These are phyloP conservation scores for Tulasnella sp. DNA, from an alignment of 768 basidiomycete species.

Conservation along the genomic window DNA sequence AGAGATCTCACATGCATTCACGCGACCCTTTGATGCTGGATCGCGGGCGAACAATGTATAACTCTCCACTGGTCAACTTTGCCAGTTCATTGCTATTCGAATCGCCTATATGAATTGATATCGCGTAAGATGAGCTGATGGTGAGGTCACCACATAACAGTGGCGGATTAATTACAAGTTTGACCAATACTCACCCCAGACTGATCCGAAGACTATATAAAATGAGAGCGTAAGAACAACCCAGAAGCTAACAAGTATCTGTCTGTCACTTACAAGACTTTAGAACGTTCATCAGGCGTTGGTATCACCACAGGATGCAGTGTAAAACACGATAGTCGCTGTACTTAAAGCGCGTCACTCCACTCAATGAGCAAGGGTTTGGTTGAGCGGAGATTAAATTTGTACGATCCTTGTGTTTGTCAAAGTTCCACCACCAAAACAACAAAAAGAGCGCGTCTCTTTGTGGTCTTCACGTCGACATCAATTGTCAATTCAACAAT, in stretches of 20 bases:
- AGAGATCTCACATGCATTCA: slow-evolving; percentile 97
- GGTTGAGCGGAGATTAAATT: background rate
- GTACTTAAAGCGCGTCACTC: slow-evolving; percentile 22
- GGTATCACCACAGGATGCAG: too few species aligned
- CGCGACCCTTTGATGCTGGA: slow-evolving; percentile 71
- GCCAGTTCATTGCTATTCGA: slow-evolving; percentile 91
- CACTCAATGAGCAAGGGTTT: background rate
- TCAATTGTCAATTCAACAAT: too few species aligned
- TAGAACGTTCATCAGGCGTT: too few species aligned
- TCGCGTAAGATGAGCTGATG: background rate
- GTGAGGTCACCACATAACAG: background rate
- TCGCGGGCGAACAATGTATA: slow-evolving; percentile 83
- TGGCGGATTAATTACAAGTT: background rate
- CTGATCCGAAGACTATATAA: slow-evolving; percentile 69
- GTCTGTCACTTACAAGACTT: slow-evolving; percentile 23
- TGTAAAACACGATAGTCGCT: too few species aligned
- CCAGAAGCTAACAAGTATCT: background rate
- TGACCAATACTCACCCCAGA: slow-evolving; percentile 75
- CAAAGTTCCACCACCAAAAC: background rate
- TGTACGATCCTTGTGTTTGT: background rate
- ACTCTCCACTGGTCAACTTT: slow-evolving; percentile 81
- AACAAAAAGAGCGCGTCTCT: background rate
- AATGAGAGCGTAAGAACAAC: background rate
- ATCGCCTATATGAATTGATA: slow-evolving; percentile 45
- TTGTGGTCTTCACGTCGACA: too few species aligned